Evolutionary conservation across 139 green algal species (phyloP), one percentile per base, ranked within the genome.

Genomic region (Spirogloea muscicola): DNA sequence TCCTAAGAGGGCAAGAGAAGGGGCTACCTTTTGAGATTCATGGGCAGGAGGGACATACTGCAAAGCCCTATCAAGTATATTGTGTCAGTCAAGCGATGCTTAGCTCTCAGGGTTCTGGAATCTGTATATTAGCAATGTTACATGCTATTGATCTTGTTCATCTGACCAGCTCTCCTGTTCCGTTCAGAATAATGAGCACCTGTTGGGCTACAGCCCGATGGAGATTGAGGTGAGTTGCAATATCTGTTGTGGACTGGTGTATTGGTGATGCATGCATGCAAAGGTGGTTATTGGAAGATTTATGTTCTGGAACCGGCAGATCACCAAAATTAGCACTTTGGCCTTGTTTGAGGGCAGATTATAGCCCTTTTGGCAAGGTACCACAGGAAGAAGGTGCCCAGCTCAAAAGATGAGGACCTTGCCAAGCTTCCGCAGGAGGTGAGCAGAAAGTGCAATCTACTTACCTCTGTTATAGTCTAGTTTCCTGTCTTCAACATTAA

Each of bases 181-280:
- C n/a, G 2, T 46, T 27, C 67, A 76, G 62, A 82, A 82, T 58
- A 82, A 61, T 58, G 78, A 84, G 46, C 49, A 70, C 21, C 58
- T 84, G 72, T 63, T 82, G 34, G 78, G 78, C 34, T 84, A 72
- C 58, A 44, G 36, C 5, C 72, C 78, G 1, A 31, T 77, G 46
- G 78, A 84, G 41, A 25, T 84, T 5, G 78, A 84, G 67, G 67
- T 76, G 16, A 74, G 65, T 16, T 51, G 55, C 46, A 55, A 21
- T 21, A 21, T 21, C 21, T 55, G 46, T 55, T 31, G 46, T 55
- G 21, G 46, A 31, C 46, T 55, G 21, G 21, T 21, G 21, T 55
- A 21, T 55, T 55, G 21, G 46, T 21, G 21, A 31, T 55, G 21
- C 21, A 31, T 55, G 21, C 21, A 55, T 31, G 46, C 46, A 55